Base-by-base conservation (phyloP, 495 filamentous ascomycete genomes). In the Aspergillus panamensis region DNA sequence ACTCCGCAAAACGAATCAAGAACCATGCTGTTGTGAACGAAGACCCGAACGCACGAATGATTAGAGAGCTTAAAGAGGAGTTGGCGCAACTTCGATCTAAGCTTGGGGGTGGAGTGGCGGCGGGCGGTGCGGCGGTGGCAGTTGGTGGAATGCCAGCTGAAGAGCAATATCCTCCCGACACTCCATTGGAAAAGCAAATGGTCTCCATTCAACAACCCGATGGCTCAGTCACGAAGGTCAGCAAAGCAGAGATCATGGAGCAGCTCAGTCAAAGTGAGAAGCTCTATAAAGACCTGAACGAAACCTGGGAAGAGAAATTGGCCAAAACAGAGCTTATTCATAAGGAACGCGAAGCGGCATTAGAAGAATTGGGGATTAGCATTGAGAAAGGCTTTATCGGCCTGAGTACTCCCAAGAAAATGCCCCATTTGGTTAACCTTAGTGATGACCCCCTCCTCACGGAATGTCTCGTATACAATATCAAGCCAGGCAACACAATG, bases 1-100 rank as follows among this genome's bases (percentile, higher is more conserved):
- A 99, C 70, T 96, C 91, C 7, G 94, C 94, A 20, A 99, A 99
- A 74, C 84, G 94, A 62, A 99, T 99, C 79, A 97, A 97, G 90
- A 97, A 99, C 75, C 95, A 99, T 70, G 94, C 94, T 37, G 95
- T 99, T 29, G 89, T 99, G 69, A 99, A 99, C 77, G 94, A 99
- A 68, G 94, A 97, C 76, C 91, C 94, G 42, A 99, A 99, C 68
- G 94, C 94, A 59, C 86, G 93, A 56, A 99, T 99, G 94, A 97
- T 99, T 57, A 82, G 94, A 64, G 94, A 99, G 65, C 75, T 99
- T 55, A 99, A 97, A 70, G 94, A 99, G 67, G 94, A 99, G 65
- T 73, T 99, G 58, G 84, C 90, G 5, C 80, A 94, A 51, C 77
- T 99, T 31, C 81, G 94, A 62, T 87, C 89, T 62, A 97, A 97